phyloP scores from a whole-genome alignment of 1,139 yeast genomes.

The Insectozyma bohioensis region DNA sequence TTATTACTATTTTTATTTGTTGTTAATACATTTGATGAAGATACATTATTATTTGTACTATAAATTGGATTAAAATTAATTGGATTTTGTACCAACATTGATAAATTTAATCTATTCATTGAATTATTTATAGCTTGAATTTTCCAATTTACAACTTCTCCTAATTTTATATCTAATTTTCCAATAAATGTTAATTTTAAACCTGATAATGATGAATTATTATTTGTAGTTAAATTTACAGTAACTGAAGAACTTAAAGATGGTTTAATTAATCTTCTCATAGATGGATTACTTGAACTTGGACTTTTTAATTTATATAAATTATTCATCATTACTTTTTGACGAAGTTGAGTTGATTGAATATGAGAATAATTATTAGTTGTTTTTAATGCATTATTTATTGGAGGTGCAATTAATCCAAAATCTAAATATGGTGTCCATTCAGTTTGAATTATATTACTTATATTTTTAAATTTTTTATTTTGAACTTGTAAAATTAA shows the following conservation, averaged over 20 bases:
- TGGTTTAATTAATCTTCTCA: slow-evolving; percentile 2
- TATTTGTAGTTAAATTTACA: slow-evolving; percentile 38
- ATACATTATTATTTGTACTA: slow-evolving; percentile 11
- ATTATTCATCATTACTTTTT: slow-evolving; percentile 20
- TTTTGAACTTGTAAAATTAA: slow-evolving; percentile 30
- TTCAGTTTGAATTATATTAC: slow-evolving; percentile 46
- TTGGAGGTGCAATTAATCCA: slow-evolving; percentile 47
- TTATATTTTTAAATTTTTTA: slow-evolving; percentile 17
- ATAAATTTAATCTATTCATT: slow-evolving; percentile 43
- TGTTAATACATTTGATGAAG: slow-evolving; percentile 12
- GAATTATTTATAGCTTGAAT: slow-evolving; percentile 67
- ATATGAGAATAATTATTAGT: slow-evolving; percentile 22
- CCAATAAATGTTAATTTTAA: slow-evolving; percentile 65
- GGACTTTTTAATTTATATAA: slow-evolving; percentile 18
- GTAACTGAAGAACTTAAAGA: slow-evolving; percentile 35
- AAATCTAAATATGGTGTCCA: slow-evolving; percentile 68
- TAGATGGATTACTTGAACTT: slow-evolving; percentile 10
- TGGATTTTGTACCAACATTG: slow-evolving; percentile 36
- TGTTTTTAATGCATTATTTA: slow-evolving; percentile 37
- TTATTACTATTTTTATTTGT: slow-evolving; percentile 3
- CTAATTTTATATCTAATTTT: slow-evolving; percentile 57
- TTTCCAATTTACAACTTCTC: slow-evolving; percentile 62
- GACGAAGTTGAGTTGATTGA: slow-evolving; percentile 20
- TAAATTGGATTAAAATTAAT: slow-evolving; percentile 22
- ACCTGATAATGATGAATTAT: slow-evolving; percentile 42